Conservation (phyloP, 352 stramenopile species). For the Phytophthora cryptogea region DNA sequence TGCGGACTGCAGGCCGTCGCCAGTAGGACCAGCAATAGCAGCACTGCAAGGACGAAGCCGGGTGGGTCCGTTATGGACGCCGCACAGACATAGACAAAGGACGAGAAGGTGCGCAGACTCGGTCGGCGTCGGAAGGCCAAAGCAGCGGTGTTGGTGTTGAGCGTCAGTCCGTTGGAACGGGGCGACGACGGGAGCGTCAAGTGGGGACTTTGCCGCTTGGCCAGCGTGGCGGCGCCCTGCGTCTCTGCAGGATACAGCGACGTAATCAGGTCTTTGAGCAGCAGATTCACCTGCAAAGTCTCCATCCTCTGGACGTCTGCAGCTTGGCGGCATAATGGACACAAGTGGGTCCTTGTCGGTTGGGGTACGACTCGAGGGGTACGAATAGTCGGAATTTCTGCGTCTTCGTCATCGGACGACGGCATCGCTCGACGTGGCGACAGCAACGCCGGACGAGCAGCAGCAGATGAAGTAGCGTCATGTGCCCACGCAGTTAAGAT, state of each 20-base stretch:
- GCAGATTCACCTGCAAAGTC: slow-evolving; percentile 65
- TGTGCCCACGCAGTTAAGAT: slow-evolving; percentile 70
- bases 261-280: slow-evolving; percentile 66
- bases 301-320: slow-evolving; percentile 26
- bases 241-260: slow-evolving; percentile 62
- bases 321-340: slow-evolving; percentile 67
- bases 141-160: slow-evolving; percentile 33
- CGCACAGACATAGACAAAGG: slow-evolving; percentile 72
- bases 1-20: slow-evolving; percentile 66
- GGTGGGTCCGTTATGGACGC: slow-evolving; percentile 72
- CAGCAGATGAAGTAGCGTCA: slow-evolving; percentile 15
- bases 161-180: slow-evolving; percentile 2
- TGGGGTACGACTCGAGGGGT: not conserved
- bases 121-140: slow-evolving; percentile 38
- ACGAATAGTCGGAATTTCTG: not conserved
- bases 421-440: slow-evolving; percentile 12
- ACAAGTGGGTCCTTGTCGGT: slow-evolving; percentile 38
- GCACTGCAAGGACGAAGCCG: slow-evolving; percentile 73
- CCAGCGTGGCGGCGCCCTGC: slow-evolving; percentile 33
- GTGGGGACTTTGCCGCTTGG: slow-evolving; percentile 49
- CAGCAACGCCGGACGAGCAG: not conserved
- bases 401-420: slow-evolving; percentile 4
- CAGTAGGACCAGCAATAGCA: slow-evolving; percentile 66
- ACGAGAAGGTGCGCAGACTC: slow-evolving; percentile 66
- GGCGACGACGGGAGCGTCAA: slow-evolving; percentile 27